A percentile compares a stretch with the other conserved stretches of the same genome.
phyloP scores from a whole-genome alignment of 495 filamentous ascomycete species.

The Daldinia grandis region DNA sequence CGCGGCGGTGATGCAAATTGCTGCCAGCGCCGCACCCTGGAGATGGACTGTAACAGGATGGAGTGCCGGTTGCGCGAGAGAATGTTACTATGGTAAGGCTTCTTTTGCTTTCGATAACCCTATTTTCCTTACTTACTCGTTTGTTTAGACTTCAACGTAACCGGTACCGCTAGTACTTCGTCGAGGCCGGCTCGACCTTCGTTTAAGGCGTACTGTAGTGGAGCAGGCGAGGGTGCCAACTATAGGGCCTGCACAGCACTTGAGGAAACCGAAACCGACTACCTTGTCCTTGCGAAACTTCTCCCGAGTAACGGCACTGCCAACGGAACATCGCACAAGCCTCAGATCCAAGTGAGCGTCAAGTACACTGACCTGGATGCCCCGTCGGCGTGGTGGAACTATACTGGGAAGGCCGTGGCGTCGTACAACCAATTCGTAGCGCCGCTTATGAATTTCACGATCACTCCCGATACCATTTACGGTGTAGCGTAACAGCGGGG shows the following conservation, averaged over 20 bases:
- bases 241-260: slow-evolving; percentile 34
- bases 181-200: slow-evolving; percentile 35
- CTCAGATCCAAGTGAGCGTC: slow-evolving; percentile 44
- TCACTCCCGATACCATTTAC: slow-evolving; percentile 39
- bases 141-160: slow-evolving; percentile 42
- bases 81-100: slow-evolving; percentile 40
- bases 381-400: slow-evolving; percentile 46
- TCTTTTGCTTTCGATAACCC: neutral
- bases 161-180: slow-evolving; percentile 30
- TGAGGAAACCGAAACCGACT: slow-evolving; percentile 26
- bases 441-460: slow-evolving; percentile 44
- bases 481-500: slow-evolving; percentile 41
- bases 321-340: slow-evolving; percentile 31
- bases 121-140: slow-evolving; percentile 8
- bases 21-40: slow-evolving; percentile 27
- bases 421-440: slow-evolving; percentile 40
- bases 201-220: slow-evolving; percentile 43
- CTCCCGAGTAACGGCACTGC: slow-evolving; percentile 25
- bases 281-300: slow-evolving; percentile 40
- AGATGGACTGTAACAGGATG: slow-evolving; percentile 43
- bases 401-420: slow-evolving; percentile 43
- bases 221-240: slow-evolving; percentile 40
- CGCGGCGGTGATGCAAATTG: slow-evolving; percentile 31
- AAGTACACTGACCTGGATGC: slow-evolving; percentile 38
- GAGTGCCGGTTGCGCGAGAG: slow-evolving; percentile 37